A percentile compares a stretch with the other conserved stretches of the same genome.
Evolutionary conservation across 495 filamentous ascomycete genomes (phyloP).

Genomic region (Apiosordaria backusii): DNA sequence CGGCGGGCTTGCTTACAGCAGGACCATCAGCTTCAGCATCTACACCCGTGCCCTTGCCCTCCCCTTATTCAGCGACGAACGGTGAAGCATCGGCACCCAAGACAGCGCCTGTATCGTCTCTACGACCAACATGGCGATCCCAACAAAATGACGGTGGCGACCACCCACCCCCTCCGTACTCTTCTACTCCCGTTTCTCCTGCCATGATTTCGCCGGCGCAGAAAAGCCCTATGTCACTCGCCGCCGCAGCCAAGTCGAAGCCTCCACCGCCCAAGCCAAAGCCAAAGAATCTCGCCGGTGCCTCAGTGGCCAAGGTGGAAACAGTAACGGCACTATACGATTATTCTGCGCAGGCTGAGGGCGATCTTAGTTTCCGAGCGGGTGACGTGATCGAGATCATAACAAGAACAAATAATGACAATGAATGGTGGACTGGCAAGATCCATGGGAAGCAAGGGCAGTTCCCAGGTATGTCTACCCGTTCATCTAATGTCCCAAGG

Average conservation of each 20-base stretch:
- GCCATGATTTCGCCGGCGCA: constrained; percentile 16
- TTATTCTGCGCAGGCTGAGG: constrained; percentile 92
- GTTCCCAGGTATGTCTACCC: constrained; percentile 74
- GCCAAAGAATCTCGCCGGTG: constrained; percentile 67
- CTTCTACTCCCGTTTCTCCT: constrained; percentile 25
- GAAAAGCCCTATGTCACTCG: constrained; percentile 46
- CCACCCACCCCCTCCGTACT: constrained; percentile 56
- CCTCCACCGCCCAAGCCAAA: constrained; percentile 84
- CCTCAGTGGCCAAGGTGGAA: constrained; percentile 52
- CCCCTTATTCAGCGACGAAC: neutral
- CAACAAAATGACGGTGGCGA: constrained; percentile 20
- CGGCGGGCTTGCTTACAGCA: constrained; percentile 41
- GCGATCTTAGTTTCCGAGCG: constrained; percentile 85
- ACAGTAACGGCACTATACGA: constrained; percentile 86
- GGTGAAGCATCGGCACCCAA: constrained; percentile 7
- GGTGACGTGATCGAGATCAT: constrained; percentile 92
- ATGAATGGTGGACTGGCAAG: constrained; percentile 95
- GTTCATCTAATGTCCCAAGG: neutral
- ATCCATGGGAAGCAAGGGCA: constrained; percentile 77
- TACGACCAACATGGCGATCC: constrained; percentile 24
- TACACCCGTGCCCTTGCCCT: constrained; percentile 19
- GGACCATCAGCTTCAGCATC: constrained; percentile 31
- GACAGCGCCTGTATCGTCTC: constrained; percentile 9
- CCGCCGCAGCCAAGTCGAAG: constrained; percentile 74
- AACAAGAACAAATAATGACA: constrained; percentile 73